phyloP scores from a whole-genome alignment of 176 grass and related monocot species.

The Triticum monococcum region DNA sequence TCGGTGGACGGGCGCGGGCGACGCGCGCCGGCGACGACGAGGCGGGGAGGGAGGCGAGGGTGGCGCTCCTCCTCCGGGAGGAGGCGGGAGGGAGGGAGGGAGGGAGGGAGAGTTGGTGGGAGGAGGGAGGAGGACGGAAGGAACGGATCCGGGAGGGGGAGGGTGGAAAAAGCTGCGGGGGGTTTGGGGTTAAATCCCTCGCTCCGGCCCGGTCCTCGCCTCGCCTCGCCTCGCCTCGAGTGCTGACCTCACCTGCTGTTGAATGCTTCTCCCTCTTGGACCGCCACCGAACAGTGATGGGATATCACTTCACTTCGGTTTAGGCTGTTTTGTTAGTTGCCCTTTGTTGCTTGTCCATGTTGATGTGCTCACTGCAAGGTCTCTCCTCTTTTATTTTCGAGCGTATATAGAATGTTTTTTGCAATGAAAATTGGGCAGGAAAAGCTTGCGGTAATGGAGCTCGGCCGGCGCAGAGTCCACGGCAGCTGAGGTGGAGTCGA shows the following conservation, averaged over 20 bases:
- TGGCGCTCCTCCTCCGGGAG: slow-evolving; percentile 25
- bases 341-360: neutral
- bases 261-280: slow-evolving; percentile 30
- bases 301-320: neutral
- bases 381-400: neutral
- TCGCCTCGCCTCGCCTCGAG: neutral
- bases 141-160: slow-evolving; percentile 18
- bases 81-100: neutral
- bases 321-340: neutral
- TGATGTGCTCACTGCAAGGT: neutral
- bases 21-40: neutral
- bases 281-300: neutral
- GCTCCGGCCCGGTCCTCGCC: neutral
- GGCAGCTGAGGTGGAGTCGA: neutral
- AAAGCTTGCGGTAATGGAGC: neutral
- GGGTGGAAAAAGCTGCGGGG: slow-evolving; percentile 14
- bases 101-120: slow-evolving; percentile 36
- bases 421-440: neutral
- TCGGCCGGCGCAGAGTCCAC: neutral
- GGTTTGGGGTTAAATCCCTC: slow-evolving; percentile 28
- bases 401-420: neutral
- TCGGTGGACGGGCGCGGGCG: slow-evolving; percentile 9
- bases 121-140: slow-evolving; percentile 13
- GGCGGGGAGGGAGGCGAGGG: neutral
- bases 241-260: slow-evolving; percentile 15